phyloP scores from a whole-genome alignment of 257 asterid genomes.

The Scutellaria minor region DNA sequence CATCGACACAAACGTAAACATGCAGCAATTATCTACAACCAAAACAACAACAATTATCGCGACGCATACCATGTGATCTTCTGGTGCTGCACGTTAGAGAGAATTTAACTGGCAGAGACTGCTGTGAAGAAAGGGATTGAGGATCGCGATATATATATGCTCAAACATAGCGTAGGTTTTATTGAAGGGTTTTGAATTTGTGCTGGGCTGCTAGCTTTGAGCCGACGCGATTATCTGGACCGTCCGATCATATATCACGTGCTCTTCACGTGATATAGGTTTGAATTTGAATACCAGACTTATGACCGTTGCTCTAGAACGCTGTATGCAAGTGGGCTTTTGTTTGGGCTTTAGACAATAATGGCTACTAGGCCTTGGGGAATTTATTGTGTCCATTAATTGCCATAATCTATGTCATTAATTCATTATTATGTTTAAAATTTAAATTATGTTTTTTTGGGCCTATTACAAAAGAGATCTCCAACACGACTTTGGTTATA shows the following conservation, averaged over 20 bases:
- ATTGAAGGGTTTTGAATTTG: conserved; percentile 38
- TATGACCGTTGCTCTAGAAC: conserved; percentile 34
- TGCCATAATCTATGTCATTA: no score
- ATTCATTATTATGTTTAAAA: no score
- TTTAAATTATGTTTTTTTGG: no score
- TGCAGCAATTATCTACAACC: background rate
- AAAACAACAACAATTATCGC: no score
- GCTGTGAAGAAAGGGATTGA: background rate
- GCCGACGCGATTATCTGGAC: conserved; percentile 54
- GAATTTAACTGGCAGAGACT: background rate
- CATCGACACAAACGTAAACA: background rate
- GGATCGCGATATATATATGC: conserved; percentile 25
- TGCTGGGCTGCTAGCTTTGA: conserved; percentile 43
- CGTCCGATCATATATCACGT: conserved; percentile 51
- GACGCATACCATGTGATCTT: conserved; percentile 36
- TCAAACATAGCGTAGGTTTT: conserved; percentile 42
- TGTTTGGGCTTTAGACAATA: conserved; percentile 5
- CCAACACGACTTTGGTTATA: no score
- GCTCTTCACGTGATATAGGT: conserved; percentile 31
- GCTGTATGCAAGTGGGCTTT: background rate
- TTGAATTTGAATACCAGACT: conserved; percentile 33
- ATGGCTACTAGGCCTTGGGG: background rate
- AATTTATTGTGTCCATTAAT: no score
- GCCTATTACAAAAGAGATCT: no score
- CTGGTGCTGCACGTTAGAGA: background rate